These are phyloP conservation scores for Talaromyces sp. DNA, from an alignment of 2,329 filamentous ascomycete genomes.

Conservation along the genomic window DNA sequence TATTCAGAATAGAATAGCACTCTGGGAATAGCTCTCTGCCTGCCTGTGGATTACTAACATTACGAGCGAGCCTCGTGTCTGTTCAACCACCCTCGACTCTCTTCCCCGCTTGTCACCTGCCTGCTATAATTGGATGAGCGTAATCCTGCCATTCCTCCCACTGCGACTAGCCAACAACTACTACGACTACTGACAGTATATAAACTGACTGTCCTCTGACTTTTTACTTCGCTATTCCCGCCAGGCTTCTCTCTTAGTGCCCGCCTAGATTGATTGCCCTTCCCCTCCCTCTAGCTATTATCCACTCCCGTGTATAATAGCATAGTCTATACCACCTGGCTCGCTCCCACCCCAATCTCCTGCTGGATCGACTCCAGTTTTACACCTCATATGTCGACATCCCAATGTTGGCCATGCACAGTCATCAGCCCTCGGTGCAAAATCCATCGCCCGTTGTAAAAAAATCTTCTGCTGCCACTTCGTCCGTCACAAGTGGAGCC, in stretches of 20 bases:
- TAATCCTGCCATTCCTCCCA: constrained; percentile 9
- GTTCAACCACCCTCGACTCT: constrained; percentile 6
- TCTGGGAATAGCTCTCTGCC: not conserved
- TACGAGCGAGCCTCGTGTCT: constrained; percentile 6
- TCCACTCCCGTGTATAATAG: constrained; percentile 6
- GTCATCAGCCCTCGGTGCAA: constrained; percentile 31
- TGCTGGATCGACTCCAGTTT: constrained; percentile 17
- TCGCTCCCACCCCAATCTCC: not conserved
- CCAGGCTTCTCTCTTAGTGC: constrained; percentile 4
- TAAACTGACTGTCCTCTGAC: not conserved
- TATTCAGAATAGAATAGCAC: not conserved
- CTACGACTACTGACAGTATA: not conserved
- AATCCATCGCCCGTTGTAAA: constrained; percentile 22
- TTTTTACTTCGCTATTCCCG: not conserved
- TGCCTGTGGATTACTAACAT: not conserved
- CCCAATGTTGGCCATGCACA: constrained; percentile 44
- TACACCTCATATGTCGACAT: constrained; percentile 13
- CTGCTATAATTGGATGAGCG: constrained; percentile 5
- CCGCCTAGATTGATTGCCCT: not conserved
- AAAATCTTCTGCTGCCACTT: constrained; percentile 2
- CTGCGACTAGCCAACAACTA: not conserved
- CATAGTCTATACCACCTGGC: not conserved
- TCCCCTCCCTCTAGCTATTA: constrained; percentile 4
- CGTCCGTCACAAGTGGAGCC: constrained; percentile 20
- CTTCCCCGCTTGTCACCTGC: constrained; percentile 14